A percentile compares a stretch with the other conserved stretches of the same genome.
phyloP scores from a whole-genome alignment of 768 basidiomycete genomes.

The Leccinellum rugosiceps region DNA sequence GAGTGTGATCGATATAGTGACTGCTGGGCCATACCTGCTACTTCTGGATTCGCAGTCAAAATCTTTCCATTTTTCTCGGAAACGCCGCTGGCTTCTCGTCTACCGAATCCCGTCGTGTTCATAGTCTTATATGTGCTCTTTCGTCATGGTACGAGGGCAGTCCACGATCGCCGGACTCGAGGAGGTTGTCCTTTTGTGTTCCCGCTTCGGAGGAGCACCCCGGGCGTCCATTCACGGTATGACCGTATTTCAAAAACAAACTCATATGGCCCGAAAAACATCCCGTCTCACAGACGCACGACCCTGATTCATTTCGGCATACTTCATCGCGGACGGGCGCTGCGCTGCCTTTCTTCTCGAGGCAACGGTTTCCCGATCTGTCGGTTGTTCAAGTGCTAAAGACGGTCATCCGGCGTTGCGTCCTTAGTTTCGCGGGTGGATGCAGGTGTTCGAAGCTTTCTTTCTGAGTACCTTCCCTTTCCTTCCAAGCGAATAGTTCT shows the following conservation, averaged over 20 bases:
- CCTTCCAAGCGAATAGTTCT: neutral
- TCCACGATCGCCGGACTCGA: neutral
- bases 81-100: slow-evolving; percentile 22
- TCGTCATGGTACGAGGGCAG: slow-evolving; percentile 2
- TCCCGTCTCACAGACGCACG: slow-evolving; percentile 6
- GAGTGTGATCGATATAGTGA: slow-evolving; percentile 25
- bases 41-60: slow-evolving; percentile 29
- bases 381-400: slow-evolving; percentile 2
- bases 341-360: slow-evolving; percentile 8
- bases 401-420: neutral
- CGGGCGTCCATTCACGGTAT: neutral
- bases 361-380: slow-evolving; percentile 16
- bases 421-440: neutral
- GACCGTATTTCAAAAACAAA: slow-evolving; percentile 3
- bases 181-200: neutral
- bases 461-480: neutral
- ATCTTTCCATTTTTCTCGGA: slow-evolving; percentile 18
- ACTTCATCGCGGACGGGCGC: slow-evolving; percentile 12
- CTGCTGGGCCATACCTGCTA: slow-evolving; percentile 21
- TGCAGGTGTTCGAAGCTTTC: neutral
- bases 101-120: slow-evolving; percentile 2
- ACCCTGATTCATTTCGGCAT: slow-evolving; percentile 33
- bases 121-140: neutral
- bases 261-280: neutral
- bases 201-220: neutral